These are phyloP conservation scores for Agaricus blazei DNA, from an alignment of 768 basidiomycete genomes.

Conservation along the genomic window DNA sequence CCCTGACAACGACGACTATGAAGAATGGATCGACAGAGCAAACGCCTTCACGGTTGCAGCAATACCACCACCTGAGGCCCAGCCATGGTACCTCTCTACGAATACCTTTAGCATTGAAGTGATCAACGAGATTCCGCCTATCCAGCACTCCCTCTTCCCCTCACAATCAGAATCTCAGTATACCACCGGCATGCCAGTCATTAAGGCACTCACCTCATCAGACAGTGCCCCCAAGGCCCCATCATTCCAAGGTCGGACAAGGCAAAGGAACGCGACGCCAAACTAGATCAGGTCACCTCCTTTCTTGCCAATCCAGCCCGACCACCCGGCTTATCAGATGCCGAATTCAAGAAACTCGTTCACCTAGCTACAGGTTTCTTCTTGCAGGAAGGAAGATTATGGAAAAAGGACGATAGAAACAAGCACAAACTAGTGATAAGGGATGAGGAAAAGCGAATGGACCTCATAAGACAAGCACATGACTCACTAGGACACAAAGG, in stretches of 20 bases:
- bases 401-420: neutral
- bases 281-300: neutral
- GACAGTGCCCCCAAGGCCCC: slow-evolving; percentile 20
- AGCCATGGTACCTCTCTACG: neutral
- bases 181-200: slow-evolving; percentile 14
- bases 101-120: slow-evolving; percentile 1
- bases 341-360: slow-evolving; percentile 1
- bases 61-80: too few species aligned
- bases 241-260: neutral
- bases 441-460: slow-evolving; percentile 9
- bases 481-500: slow-evolving; percentile 25
- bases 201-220: slow-evolving; percentile 12
- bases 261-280: neutral
- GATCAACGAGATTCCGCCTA: too few species aligned
- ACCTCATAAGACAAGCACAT: slow-evolving; percentile 17
- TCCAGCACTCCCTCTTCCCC: neutral
- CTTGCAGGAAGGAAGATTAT: slow-evolving; percentile 8
- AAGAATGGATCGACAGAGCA: too few species aligned
- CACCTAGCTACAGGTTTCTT: slow-evolving; percentile 14
- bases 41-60: too few species aligned
- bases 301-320: slow-evolving; percentile 8
- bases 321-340: neutral
- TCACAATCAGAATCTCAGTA: slow-evolving; percentile 7
- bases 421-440: slow-evolving; percentile 14
- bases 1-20: too few species aligned